phyloP scores from a whole-genome alignment of 352 stramenopile genomes.

The Albugo candida region DNA sequence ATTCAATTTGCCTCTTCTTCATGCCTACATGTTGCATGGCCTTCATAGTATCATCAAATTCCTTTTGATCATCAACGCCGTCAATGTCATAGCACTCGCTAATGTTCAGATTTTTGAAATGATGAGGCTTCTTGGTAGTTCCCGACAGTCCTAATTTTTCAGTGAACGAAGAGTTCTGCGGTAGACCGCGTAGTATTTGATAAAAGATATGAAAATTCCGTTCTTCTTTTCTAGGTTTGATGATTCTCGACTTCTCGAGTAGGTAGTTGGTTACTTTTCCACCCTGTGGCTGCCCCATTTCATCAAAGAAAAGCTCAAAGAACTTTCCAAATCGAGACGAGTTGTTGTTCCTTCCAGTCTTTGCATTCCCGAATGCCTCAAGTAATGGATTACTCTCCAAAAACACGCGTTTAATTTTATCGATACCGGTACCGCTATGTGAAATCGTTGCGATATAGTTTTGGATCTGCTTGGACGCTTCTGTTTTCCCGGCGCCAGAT shows the following conservation, averaged over 20 bases:
- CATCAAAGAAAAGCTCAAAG: constrained; percentile 89
- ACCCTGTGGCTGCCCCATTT: constrained; percentile 46
- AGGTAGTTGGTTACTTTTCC: constrained; percentile 86
- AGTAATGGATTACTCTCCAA: constrained; percentile 90
- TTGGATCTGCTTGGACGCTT: constrained; percentile 80
- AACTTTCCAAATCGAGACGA: constrained; percentile 91
- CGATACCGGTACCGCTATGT: constrained; percentile 49
- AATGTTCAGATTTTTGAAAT: constrained; percentile 78
- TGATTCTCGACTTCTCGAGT: constrained; percentile 81
- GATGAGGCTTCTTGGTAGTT: constrained; percentile 10
- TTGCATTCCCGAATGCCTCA: constrained; percentile 92
- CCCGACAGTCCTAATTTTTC: constrained; percentile 38
- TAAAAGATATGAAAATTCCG: constrained; percentile 94
- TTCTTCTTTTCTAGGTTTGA: constrained; percentile 70
- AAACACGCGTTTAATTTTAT: constrained; percentile 81
- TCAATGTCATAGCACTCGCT: constrained; percentile 81
- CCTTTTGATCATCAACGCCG: constrained; percentile 80
- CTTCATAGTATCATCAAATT: constrained; percentile 73
- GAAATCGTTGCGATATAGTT: constrained; percentile 78
- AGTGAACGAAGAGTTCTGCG: constrained; percentile 15
- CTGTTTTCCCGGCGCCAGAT: constrained; percentile 69
- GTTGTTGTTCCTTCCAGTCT: constrained; percentile 91
- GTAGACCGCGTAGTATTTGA: constrained; percentile 66
- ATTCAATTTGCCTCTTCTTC: constrained; percentile 75
- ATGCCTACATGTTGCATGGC: constrained; percentile 79